Conservation (phyloP, 2,329 filamentous ascomycete species). For the Tolypocladium inflatum region DNA sequence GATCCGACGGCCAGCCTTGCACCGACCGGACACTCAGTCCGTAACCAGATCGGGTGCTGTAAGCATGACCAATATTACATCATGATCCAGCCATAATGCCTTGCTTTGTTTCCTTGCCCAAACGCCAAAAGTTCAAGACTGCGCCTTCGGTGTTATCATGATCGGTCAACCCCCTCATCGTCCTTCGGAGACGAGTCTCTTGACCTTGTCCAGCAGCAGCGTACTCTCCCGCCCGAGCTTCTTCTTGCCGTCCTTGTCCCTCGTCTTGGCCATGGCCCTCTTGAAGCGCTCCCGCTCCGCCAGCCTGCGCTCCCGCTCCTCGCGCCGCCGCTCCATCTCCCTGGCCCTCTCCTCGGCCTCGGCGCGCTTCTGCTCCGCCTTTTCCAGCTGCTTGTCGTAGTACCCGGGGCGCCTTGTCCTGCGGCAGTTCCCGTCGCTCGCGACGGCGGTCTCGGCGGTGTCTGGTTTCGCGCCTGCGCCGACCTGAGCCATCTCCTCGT, state of each 20-base stretch:
- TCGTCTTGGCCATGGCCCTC: conserved; percentile 64
- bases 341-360: conserved; percentile 31
- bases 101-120: background rate
- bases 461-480: conserved; percentile 8
- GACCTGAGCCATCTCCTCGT: conserved; percentile 24
- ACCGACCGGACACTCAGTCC: too few relatives aligned
- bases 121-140: background rate
- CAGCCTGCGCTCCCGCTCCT: conserved; percentile 54
- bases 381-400: conserved; percentile 54
- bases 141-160: background rate
- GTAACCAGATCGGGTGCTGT: background rate
- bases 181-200: conserved; percentile 52
- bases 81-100: background rate
- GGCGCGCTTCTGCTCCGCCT: conserved; percentile 31
- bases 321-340: conserved; percentile 38
- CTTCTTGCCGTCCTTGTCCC: conserved; percentile 64
- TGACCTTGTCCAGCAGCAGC: conserved; percentile 68
- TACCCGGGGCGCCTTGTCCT: conserved; percentile 38
- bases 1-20: background rate
- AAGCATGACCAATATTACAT: background rate
- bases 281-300: conserved; percentile 57
- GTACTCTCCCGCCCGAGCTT: conserved; percentile 76
- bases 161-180: conserved; percentile 1
- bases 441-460: conserved; percentile 4
- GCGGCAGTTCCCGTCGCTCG: conserved; percentile 22